Conservation (phyloP, 2,329 filamentous ascomycete genomes). For the Massarina eburnea region DNA sequence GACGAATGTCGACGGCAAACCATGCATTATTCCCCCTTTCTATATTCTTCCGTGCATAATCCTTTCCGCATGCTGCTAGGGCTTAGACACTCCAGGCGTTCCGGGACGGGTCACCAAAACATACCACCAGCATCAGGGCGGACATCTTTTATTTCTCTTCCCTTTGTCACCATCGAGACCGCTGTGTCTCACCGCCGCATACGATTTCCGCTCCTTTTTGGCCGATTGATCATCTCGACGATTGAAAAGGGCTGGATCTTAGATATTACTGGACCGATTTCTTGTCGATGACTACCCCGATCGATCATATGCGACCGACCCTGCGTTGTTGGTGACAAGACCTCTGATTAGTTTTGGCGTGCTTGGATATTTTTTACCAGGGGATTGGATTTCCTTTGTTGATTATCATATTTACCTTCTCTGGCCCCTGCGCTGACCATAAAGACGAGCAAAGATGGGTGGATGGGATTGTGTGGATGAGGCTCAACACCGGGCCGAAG, state of each 20-base stretch:
- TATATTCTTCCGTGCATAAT: slow-evolving; percentile 15
- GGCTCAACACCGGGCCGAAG: too few species aligned
- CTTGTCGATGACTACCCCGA: not conserved
- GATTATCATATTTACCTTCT: too few species aligned
- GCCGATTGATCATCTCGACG: not conserved
- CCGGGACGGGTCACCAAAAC: slow-evolving; percentile 10
- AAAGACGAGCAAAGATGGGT: too few species aligned
- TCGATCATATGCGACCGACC: not conserved
- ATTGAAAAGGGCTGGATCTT: not conserved
- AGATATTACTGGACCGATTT: not conserved
- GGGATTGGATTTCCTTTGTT: too few species aligned
- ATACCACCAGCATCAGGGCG: slow-evolving; percentile 12
- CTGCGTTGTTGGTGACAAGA: not conserved
- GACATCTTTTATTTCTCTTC: slow-evolving; percentile 1
- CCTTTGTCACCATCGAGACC: not conserved
- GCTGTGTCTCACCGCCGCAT: not conserved
- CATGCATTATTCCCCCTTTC: slow-evolving; percentile 29
- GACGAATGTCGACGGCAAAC: slow-evolving; percentile 16
- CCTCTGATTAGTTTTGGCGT: not conserved
- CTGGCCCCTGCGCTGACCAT: too few species aligned
- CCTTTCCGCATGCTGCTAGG: not conserved
- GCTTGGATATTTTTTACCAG: too few species aligned
- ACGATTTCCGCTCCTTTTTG: not conserved
- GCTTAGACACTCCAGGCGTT: slow-evolving; percentile 13
- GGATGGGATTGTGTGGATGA: too few species aligned